Evolutionary conservation across 1,284 basidiomycete species (phyloP), one percentile per base, ranked within the genome.

Genomic region (Pseudozyma sp.): DNA sequence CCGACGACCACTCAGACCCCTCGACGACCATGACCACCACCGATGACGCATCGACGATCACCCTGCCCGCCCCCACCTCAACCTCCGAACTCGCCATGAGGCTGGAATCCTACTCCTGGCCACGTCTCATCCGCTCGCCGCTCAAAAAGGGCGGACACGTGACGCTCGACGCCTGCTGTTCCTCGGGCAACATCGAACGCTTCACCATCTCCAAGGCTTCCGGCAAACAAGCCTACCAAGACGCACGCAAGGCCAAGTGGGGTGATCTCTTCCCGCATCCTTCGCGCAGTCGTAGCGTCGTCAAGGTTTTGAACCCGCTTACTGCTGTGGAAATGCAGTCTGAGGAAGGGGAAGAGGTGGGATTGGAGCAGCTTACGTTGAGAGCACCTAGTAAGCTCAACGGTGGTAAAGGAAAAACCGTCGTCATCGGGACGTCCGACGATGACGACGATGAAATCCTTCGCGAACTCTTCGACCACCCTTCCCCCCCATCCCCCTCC

Each of bases 181-280:
- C 89, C 0, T 88, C 92, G 86, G 94, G 92, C 34, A 90, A 92
- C 84, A 92, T 97, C 60, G 91, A 94, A 88, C 91, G 96, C 5
- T 87, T 96, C 84, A 97, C 92, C 2, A 90, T 97, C 45, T 91
- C 95, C 2, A 93, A 90, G 79, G 94, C 94, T 0, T 92, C 94
- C 85, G 95, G 95, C 8, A 95, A 94, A 84, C 95, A 98, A 82
- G 88, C 90, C 0, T 99, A 91, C 83, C 94, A 98, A 80, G 97
- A 99, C 83, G 94, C 95, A 1, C 90, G 96, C 47, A 98, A 98
- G 85, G 90, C 92, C 0, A 87, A 86, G 19, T 97, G 95, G 94
- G 97, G 97, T 11, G 97, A 99, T 84, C 87, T 94, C 11, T 98
- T 97, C 85, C 96, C 97, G 5, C 94, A 98, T 45, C 57, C 70